phyloP scores from a whole-genome alignment of 768 basidiomycete genomes.

The Boletus vinaceobasis region DNA sequence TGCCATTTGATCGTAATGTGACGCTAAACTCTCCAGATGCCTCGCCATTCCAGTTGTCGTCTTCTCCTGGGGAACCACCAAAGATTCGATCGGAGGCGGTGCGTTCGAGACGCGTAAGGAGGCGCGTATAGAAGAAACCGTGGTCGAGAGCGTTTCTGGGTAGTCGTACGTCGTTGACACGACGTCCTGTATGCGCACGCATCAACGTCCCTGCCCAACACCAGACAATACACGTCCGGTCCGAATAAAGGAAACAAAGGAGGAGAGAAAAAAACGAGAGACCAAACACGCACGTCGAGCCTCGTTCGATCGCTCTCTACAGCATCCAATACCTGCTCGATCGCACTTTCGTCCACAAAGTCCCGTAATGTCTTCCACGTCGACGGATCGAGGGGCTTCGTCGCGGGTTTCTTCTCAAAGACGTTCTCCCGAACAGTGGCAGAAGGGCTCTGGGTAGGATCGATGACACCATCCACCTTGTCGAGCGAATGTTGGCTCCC shows the following conservation, averaged over 20 bases:
- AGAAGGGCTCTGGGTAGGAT: slow-evolving; percentile 32
- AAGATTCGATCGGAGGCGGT: slow-evolving; percentile 42
- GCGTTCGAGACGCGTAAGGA: slow-evolving; percentile 43
- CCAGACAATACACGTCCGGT: not conserved
- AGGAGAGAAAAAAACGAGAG: not conserved
- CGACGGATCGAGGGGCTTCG: slow-evolving; percentile 41
- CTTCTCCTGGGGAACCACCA: slow-evolving; percentile 47
- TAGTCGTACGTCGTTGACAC: slow-evolving; percentile 63
- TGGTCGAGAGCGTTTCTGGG: slow-evolving; percentile 55
- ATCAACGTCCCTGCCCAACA: not conserved
- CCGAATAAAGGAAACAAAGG: not conserved
- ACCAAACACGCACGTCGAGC: slow-evolving; percentile 54
- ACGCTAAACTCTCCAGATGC: slow-evolving; percentile 65
- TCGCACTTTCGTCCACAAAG: slow-evolving; percentile 79
- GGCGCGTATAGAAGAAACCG: slow-evolving; percentile 54
- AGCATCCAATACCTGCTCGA: slow-evolving; percentile 71
- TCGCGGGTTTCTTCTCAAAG: slow-evolving; percentile 17
- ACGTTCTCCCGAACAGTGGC: slow-evolving; percentile 29
- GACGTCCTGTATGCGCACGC: slow-evolving; percentile 43
- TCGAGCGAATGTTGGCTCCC: slow-evolving; percentile 66
- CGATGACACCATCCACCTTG: slow-evolving; percentile 35
- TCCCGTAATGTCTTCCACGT: slow-evolving; percentile 82
- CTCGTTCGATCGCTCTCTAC: slow-evolving; percentile 67
- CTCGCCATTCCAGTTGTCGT: slow-evolving; percentile 66
- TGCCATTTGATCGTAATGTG: slow-evolving; percentile 78